These are phyloP conservation scores for Hansenula lynferdii DNA, from an alignment of 1,139 yeast species.

Conservation along the genomic window DNA sequence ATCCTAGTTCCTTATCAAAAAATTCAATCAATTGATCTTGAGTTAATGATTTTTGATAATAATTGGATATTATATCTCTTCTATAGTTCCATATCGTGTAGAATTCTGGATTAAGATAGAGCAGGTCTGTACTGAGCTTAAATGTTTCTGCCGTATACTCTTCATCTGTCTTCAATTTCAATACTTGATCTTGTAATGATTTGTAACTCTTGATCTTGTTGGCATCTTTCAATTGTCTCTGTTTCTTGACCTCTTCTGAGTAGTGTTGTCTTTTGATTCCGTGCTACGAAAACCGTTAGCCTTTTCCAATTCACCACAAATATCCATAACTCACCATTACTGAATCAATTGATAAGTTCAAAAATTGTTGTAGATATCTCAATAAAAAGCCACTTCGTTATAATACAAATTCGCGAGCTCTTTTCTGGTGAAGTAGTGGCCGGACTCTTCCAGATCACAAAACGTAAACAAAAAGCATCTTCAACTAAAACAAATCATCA, in stretches of 20 bases:
- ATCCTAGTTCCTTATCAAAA: slow-evolving; percentile 56
- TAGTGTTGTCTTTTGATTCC: slow-evolving; percentile 61
- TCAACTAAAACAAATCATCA: neutral
- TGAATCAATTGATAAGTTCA: neutral
- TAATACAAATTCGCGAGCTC: neutral
- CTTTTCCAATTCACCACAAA: neutral
- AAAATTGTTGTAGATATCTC: neutral
- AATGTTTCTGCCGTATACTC: slow-evolving; percentile 39
- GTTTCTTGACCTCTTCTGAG: slow-evolving; percentile 49
- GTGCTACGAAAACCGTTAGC: slow-evolving; percentile 37
- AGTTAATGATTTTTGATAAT: slow-evolving; percentile 18
- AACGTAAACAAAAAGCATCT: neutral
- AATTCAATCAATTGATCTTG: slow-evolving; percentile 23
- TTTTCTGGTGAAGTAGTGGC: neutral
- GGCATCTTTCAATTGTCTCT: slow-evolving; percentile 52
- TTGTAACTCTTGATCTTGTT: slow-evolving; percentile 52
- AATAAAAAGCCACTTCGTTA: too few species aligned
- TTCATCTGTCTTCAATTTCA: slow-evolving; percentile 31
- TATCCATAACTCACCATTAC: neutral
- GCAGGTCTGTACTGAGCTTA: slow-evolving; percentile 48
- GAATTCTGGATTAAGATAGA: slow-evolving; percentile 75
- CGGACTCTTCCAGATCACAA: neutral
- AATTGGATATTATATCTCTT: slow-evolving; percentile 54
- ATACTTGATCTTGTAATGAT: slow-evolving; percentile 37
- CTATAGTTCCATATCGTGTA: slow-evolving; percentile 91